phyloP scores from a whole-genome alignment of 345 rosid species.

The Rhizophora apiculata region DNA sequence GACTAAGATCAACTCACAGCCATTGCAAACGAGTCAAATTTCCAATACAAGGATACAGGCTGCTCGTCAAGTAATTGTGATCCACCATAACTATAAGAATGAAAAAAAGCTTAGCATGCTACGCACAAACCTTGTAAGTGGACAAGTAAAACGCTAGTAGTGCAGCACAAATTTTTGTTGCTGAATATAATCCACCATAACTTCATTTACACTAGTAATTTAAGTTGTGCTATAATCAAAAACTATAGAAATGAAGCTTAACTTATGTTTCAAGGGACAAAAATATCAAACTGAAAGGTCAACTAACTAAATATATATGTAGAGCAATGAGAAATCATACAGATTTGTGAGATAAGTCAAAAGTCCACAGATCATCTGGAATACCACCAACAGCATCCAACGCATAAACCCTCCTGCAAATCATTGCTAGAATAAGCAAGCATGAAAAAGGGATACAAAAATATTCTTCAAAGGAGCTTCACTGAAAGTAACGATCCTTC shows the following conservation, averaged over 20 bases:
- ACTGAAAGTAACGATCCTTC: background rate
- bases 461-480: background rate
- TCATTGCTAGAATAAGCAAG: background rate
- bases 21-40: constrained; percentile 54
- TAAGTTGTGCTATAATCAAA: background rate
- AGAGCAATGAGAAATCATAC: constrained; percentile 20
- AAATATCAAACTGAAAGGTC: background rate
- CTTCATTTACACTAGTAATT: background rate
- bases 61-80: constrained; percentile 48
- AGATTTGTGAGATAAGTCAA: constrained; percentile 42
- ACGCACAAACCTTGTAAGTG: background rate
- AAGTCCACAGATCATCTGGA: constrained; percentile 58
- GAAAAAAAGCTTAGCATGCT: background rate
- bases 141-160: background rate
- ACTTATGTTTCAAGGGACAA: background rate
- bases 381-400: constrained; percentile 33
- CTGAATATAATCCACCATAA: background rate
- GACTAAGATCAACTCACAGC: constrained; percentile 39
- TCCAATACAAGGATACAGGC: constrained; percentile 43
- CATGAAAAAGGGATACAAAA: background rate
- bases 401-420: constrained; percentile 40
- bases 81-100: constrained; percentile 33
- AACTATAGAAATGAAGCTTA: background rate
- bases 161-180: background rate
- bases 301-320: background rate